Base-by-base conservation (phyloP, 305 asterid species). In the Fraxinus baroniana region DNA sequence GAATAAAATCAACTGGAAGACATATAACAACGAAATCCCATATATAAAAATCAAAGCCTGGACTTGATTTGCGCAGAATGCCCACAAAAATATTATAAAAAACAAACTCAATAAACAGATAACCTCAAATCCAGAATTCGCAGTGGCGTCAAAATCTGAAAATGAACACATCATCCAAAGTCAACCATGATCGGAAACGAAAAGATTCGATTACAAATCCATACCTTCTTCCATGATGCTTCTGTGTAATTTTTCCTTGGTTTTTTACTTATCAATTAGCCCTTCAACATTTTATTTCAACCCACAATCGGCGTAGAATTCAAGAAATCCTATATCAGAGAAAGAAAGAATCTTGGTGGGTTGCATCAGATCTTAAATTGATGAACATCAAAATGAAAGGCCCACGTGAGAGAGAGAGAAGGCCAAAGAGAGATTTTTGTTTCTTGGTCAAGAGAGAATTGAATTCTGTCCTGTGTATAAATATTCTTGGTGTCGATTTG, bases 181-280 rank as follows among this genome's bases (percentile, higher is more conserved):
- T 66, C 74, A 82, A 88, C 78, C 86, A 71, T 39, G 85, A 86
- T 75, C 82, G 32, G 68, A 22, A 70, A 10, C 37, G 13, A 73
- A 83, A 78, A 76, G 10, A 2, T 35, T 2, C 10, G 39, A 13
- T 3, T 70, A 28, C 75, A 30, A 79, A 78, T 74, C 36, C 44
- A 28, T 84, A 89, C 91, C 91, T 85, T 85, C 89, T 71, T 85
- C 87, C 91, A 89, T 89, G 86, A 80, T 28, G 60, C 64, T 6
- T 57, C 78, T 35, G 55, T n/a, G 74, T 22, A 76, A 26, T 46
- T 78, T 72, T 32, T 30, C 39, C 22, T 1, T 8, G 39, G 1
- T 68, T 30, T 64, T 68, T 68, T 68, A 70, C 41, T 28, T 15
- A 2, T 70, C 75, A 26, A 70, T 70, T 70, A 70, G 1, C 33